Evolutionary conservation across 2,329 filamentous ascomycete genomes (phyloP), one percentile per base, ranked within the genome.

Genomic region (Aschersonia sp.): DNA sequence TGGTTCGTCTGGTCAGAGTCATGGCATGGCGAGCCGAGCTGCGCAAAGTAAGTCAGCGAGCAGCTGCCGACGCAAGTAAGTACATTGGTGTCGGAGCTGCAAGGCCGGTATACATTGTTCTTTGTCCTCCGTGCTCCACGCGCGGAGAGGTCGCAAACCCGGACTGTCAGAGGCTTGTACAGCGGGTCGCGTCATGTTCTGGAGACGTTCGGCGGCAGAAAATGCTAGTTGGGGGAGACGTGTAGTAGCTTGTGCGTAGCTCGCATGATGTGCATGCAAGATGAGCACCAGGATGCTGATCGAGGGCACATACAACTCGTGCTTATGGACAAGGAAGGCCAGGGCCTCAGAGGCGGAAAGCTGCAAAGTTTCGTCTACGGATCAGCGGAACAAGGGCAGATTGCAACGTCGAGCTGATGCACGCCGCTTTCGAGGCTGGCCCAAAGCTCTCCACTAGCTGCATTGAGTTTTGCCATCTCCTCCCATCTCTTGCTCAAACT

Each of bases 31-130:
- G 30, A n/a, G 14, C 31, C 43, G 45, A 44, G 30, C 40, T 22
- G 22, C 22, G 22, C 22, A 22, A 22, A 22, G 22, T 22, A 22
- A 22, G 22, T 22, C 22, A 22, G 22, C 22, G 22, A 22, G 22
- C 22, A 22, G 22, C 22, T 22, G 12, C 8, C 9, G 12, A 39
- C 12, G 12, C 9, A 39, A 11, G 10, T n/a, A 42, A 12, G 6
- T n/a, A 7, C 40, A 14, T 42, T 48, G 46, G 45, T 33, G 45
- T 35, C 46, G 49, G 49, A 50, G 41, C 30, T 46, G 31, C 14
- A n/a, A 46, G 46, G 49, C 22, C 35, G 5, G 32, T n/a, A 29
- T 31, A 33, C 32, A 10, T 39, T 29, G 46, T 41, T 35, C 46
- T 30, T 5, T 31, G 31, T 46, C 44, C 40, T 44, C 35, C n/a